Base-by-base conservation (phyloP, 768 basidiomycete genomes). In the Gautieria morchelliformis region DNA sequence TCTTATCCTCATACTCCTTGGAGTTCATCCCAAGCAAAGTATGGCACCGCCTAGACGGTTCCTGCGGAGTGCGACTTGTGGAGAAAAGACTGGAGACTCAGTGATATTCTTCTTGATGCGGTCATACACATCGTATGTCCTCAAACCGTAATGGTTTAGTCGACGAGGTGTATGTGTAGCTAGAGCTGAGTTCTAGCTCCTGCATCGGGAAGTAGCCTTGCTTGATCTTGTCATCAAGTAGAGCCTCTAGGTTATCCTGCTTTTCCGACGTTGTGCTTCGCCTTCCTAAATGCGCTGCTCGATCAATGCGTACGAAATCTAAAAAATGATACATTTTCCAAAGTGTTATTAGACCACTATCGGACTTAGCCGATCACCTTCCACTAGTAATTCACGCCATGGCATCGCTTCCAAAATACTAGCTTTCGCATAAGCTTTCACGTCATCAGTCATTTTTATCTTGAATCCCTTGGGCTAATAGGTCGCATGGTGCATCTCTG, bases 41-140 rank as follows among this genome's bases (percentile, higher is more conserved):
- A 63, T 86, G 86, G 64, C 93, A 96, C 54, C 95, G 74, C 61
- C 95, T 75, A 65, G 86, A 83, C 57, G 97, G 72, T 71, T 98
- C 95, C 64, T 90, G 85, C 3, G 91, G 84, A 11, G 88, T 90
- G 55, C 95, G 75, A 62, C 90, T 92, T 76, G 95, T 94, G 78
- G 93, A 87, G 75, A 96, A 74, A 97, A 99, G 14, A 94, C 88
- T 1, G 95, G 94, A 71, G 93, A 97, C 71, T 98, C 94, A 15
- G 84, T 86, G 61, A 98, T 93, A 70, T 98, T 94, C 69, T 86
- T 83, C 80, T 95, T 96, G 72, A 98, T 96, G 53, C 85, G 74
- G 66, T 99, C 95, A 65, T 93, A 96, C 24, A 92, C 87, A 64
- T 96, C 93, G 50, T 90, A 90, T 14, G 78, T 73, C 56, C 85